Percentiles rank a stretch among this genome's conserved stretches.
phyloP scores from a whole-genome alignment of 495 filamentous ascomycete genomes.

The Wilcoxina mikolae region DNA sequence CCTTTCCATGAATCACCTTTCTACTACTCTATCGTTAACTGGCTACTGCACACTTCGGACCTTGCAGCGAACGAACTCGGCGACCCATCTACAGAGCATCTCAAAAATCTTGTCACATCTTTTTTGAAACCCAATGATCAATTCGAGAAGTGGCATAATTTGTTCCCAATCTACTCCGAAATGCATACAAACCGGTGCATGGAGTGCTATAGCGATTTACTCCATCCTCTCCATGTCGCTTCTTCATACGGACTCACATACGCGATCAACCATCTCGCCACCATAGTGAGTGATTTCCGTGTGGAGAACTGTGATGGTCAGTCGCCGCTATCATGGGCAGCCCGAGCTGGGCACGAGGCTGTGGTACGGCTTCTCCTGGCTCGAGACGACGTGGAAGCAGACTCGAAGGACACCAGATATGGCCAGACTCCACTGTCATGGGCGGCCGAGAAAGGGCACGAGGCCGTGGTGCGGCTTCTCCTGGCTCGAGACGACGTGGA shows the following conservation, averaged over 20 bases:
- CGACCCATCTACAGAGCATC: not conserved
- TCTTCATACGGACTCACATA: not conserved
- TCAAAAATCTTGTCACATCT: not conserved
- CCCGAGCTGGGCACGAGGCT: slow-evolving; percentile 22
- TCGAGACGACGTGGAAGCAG: slow-evolving; percentile 9
- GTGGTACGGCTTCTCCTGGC: slow-evolving; percentile 23
- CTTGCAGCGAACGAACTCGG: not conserved
- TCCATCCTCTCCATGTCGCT: not conserved
- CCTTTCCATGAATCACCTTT: not conserved
- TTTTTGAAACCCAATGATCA: not conserved
- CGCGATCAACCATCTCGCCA: not conserved
- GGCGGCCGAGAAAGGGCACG: slow-evolving; percentile 23
- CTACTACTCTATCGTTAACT: not conserved
- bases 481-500: slow-evolving; percentile 14
- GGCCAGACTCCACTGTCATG: slow-evolving; percentile 23
- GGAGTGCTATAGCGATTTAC: not conserved
- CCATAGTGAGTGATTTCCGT: not conserved
- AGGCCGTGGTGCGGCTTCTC: slow-evolving; percentile 21
- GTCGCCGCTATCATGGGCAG: slow-evolving; percentile 25
- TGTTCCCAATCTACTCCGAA: not conserved
- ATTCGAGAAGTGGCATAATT: not conserved
- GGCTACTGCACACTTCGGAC: not conserved
- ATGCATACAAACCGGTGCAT: not conserved
- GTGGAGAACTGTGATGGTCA: not conserved
- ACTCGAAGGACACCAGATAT: slow-evolving; percentile 7